A percentile compares a stretch with the other conserved stretches of the same genome.
Conservation (phyloP, 768 basidiomycete species). For the Kwoniella sp. region DNA sequence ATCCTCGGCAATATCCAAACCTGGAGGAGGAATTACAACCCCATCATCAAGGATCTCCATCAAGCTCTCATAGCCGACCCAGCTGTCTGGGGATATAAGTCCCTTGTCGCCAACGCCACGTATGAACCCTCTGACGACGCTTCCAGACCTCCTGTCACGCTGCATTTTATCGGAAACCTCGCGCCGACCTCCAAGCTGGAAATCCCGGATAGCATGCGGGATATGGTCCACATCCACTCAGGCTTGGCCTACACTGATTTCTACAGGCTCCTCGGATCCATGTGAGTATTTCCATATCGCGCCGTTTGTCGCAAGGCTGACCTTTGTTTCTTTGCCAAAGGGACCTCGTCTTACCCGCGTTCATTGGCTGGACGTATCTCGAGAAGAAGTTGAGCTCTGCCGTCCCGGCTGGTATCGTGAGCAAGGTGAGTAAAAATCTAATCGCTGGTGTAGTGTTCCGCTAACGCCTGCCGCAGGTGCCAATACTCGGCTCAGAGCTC, state of each 20-base stretch:
- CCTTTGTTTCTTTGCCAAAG: neutral
- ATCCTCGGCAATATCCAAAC: constrained; percentile 25
- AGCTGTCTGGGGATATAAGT: constrained; percentile 14
- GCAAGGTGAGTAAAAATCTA: constrained; percentile 9
- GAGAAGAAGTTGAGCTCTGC: constrained; percentile 26
- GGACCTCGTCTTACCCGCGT: constrained; percentile 25
- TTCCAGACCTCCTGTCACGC: constrained; percentile 16
- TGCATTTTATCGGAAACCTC: constrained; percentile 18
- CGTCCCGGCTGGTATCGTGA: constrained; percentile 20
- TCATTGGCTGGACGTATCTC: constrained; percentile 20
- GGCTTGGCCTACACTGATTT: constrained; percentile 19
- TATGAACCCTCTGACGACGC: constrained; percentile 6
- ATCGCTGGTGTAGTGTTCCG: no score
- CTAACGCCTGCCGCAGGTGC: constrained; percentile 11
- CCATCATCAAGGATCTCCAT: constrained; percentile 19
- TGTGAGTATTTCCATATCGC: constrained; percentile 18
- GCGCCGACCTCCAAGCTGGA: constrained; percentile 8
- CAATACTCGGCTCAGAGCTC: constrained; percentile 17
- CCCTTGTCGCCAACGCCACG: constrained; percentile 11
- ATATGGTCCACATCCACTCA: constrained; percentile 20
- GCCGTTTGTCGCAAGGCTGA: neutral
- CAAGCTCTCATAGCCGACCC: constrained; percentile 18
- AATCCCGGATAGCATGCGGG: constrained; percentile 18
- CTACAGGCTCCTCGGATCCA: constrained; percentile 21
- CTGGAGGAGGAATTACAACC: constrained; percentile 20